These are phyloP conservation scores for Bretschneidera sinensis DNA, from an alignment of 345 rosid genomes.

Conservation along the genomic window DNA sequence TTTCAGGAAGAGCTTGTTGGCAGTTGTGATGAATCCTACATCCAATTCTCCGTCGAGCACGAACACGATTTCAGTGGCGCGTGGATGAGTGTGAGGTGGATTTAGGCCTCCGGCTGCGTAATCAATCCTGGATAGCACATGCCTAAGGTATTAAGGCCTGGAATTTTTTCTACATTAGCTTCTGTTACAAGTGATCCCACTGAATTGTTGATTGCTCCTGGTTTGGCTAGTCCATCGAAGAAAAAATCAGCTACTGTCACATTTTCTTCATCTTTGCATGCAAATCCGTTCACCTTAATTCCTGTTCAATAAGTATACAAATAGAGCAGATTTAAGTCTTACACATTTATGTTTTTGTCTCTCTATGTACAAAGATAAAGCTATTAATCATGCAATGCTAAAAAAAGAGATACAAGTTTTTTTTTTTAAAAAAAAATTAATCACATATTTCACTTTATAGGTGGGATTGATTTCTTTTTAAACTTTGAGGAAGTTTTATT, in stretches of 20 bases:
- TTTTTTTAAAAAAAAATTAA: neutral
- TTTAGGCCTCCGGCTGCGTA: conserved; percentile 49
- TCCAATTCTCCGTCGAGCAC: conserved; percentile 57
- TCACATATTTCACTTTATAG: too few relatives aligned
- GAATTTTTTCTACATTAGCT: conserved; percentile 57
- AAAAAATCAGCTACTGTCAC: conserved; percentile 51
- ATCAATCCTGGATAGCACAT: conserved; percentile 53
- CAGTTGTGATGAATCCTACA: conserved; percentile 62
- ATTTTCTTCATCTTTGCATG: conserved; percentile 47
- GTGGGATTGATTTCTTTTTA: too few relatives aligned
- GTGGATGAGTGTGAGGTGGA: conserved; percentile 71
- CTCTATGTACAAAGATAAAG: too few relatives aligned
- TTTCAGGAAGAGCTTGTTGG: conserved; percentile 46
- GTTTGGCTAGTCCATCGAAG: conserved; percentile 47
- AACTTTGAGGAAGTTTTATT: too few relatives aligned
- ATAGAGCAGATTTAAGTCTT: too few relatives aligned
- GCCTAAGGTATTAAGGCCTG: conserved; percentile 65
- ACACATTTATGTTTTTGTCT: too few relatives aligned
- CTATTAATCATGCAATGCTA: too few relatives aligned
- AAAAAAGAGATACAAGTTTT: too few relatives aligned
- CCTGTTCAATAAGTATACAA: conserved; percentile 24
- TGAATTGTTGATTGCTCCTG: conserved; percentile 40
- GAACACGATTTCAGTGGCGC: conserved; percentile 59
- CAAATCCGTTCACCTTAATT: conserved; percentile 51
- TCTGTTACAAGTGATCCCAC: conserved; percentile 47